phyloP scores from a whole-genome alignment of 2,329 filamentous ascomycete genomes.

The Aspergillus quadricinctus region DNA sequence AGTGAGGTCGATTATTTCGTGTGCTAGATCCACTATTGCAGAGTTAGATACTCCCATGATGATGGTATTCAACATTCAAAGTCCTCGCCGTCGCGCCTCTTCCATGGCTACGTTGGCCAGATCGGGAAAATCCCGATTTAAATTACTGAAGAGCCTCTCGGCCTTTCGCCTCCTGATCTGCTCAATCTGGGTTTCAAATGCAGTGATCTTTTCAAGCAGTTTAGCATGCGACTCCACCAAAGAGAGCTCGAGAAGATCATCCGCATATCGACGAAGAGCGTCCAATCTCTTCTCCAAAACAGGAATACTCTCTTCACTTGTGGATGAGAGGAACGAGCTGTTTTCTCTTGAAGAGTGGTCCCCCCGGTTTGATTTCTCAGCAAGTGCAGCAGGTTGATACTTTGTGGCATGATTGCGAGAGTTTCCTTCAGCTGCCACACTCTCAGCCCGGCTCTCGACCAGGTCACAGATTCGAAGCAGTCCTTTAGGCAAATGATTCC shows the following conservation, averaged over 20 bases:
- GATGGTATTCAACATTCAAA: slow-evolving; percentile 1
- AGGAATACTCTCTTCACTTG: slow-evolving; percentile 10
- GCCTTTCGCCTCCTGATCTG: slow-evolving; percentile 13
- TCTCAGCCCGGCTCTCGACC: slow-evolving; percentile 4
- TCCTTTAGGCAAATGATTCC: not conserved
- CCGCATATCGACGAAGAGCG: slow-evolving; percentile 19
- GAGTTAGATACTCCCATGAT: not conserved
- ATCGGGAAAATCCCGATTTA: slow-evolving; percentile 17
- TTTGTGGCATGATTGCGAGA: not conserved
- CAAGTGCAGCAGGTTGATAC: not conserved
- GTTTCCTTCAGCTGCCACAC: not conserved
- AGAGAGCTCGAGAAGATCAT: slow-evolving; percentile 21
- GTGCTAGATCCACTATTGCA: not conserved
- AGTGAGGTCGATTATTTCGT: not conserved
- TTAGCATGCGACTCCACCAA: slow-evolving; percentile 21
- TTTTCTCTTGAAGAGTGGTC: not conserved
- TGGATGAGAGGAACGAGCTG: not conserved
- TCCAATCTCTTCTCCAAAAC: slow-evolving; percentile 17
- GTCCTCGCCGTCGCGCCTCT: slow-evolving; percentile 15
- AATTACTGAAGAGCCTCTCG: slow-evolving; percentile 10
- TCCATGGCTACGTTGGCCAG: slow-evolving; percentile 14
- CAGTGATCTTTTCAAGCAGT: slow-evolving; percentile 16
- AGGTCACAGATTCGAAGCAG: slow-evolving; percentile 12
- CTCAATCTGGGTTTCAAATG: slow-evolving; percentile 16
- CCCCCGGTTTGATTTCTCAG: not conserved